Evolutionary conservation across 176 grass and related monocot species (phyloP).

Genomic region (Oryza nivara): DNA sequence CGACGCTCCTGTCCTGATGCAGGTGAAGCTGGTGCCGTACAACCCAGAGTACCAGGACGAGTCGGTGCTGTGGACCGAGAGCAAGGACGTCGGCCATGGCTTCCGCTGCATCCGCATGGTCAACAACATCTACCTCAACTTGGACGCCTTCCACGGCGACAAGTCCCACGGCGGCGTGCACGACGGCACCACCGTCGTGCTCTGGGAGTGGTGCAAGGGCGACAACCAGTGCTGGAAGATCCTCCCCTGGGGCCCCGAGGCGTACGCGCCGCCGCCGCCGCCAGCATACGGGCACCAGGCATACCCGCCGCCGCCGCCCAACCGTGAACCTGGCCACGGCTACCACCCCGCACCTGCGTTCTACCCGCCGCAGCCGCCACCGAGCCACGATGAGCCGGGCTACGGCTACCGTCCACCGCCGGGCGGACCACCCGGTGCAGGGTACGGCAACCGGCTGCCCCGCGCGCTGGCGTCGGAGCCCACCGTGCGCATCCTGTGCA

Average conservation of each 20-base stretch:
- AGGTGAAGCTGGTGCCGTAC: slow-evolving; percentile 55
- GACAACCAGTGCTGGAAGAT: slow-evolving; percentile 88
- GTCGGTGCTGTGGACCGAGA: slow-evolving; percentile 72
- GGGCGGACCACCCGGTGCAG: background rate
- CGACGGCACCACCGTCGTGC: slow-evolving; percentile 71
- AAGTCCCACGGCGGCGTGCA: slow-evolving; percentile 68
- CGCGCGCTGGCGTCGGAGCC: slow-evolving; percentile 44
- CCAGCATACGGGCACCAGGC: slow-evolving; percentile 5
- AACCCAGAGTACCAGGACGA: slow-evolving; percentile 47
- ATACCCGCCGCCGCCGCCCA: slow-evolving; percentile 12
- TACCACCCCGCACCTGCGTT: slow-evolving; percentile 1
- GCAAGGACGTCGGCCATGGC: slow-evolving; percentile 62
- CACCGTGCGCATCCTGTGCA: slow-evolving; percentile 58
- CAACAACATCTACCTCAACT: slow-evolving; percentile 75
- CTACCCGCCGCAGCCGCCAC: background rate
- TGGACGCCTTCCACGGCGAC: slow-evolving; percentile 77
- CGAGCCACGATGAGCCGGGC: no score
- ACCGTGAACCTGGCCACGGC: background rate
- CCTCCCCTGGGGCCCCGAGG: slow-evolving; percentile 52
- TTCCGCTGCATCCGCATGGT: slow-evolving; percentile 92
- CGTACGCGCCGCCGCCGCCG: background rate
- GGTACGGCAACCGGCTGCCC: slow-evolving; percentile 35
- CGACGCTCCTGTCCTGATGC: no score
- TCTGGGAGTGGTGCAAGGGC: slow-evolving; percentile 79
- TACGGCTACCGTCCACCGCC: no score